Evolutionary conservation across 257 asterid species (phyloP).

Genomic region (Gentiana straminea): DNA sequence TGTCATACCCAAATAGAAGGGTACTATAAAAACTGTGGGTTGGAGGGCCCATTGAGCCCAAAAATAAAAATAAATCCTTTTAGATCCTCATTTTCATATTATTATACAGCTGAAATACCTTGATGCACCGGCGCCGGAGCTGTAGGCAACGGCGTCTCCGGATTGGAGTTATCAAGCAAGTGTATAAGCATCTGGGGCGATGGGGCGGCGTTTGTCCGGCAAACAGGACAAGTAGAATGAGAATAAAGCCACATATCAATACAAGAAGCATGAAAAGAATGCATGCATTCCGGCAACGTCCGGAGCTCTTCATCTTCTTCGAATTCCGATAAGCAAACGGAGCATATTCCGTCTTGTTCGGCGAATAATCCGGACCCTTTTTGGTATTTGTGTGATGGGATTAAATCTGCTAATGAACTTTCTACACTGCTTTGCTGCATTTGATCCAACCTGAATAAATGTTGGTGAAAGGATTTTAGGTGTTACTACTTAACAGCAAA

Average conservation of each 20-base stretch:
- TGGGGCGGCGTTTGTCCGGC: conserved; percentile 22
- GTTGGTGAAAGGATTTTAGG: too few relatives aligned
- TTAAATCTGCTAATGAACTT: conserved; percentile 18
- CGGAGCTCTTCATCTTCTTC: conserved; percentile 26
- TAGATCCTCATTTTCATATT: too few relatives aligned
- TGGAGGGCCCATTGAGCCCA: too few relatives aligned
- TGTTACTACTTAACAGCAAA: too few relatives aligned
- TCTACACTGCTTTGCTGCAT: conserved; percentile 16
- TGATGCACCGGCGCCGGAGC: not conserved
- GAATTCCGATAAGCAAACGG: conserved; percentile 22
- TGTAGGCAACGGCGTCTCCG: not conserved
- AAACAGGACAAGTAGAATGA: conserved; percentile 26
- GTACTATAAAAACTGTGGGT: too few relatives aligned
- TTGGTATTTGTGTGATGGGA: conserved; percentile 28
- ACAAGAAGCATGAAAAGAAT: conserved; percentile 19
- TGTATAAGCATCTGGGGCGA: conserved; percentile 17
- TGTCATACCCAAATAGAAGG: too few relatives aligned
- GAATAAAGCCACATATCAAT: conserved; percentile 30
- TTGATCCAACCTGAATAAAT: not conserved
- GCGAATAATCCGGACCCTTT: conserved; percentile 7
- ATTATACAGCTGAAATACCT: too few relatives aligned
- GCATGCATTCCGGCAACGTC: conserved; percentile 26
- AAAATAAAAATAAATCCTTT: too few relatives aligned
- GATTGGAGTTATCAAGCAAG: conserved; percentile 5
- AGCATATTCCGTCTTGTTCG: conserved; percentile 11